Evolutionary conservation across 1,284 basidiomycete species (phyloP).

Genomic region (Cryptococcus depauperatus): DNA sequence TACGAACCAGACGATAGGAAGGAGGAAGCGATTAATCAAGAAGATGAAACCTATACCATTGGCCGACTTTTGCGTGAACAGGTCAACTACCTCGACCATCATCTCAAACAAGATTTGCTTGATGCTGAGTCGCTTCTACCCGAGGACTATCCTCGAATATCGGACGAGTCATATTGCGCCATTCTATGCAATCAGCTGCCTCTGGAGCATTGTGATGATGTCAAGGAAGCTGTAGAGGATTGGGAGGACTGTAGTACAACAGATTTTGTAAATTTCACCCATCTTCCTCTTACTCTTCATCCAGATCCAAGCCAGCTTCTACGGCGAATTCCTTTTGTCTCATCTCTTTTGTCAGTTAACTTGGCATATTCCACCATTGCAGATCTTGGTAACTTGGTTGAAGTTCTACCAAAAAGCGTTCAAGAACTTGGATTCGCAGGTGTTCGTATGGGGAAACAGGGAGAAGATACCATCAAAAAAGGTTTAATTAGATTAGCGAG

Average conservation of each 20-base stretch:
- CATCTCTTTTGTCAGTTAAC: slow-evolving; percentile 29
- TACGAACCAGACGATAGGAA: not conserved
- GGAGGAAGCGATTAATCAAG: not conserved
- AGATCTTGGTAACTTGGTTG: slow-evolving; percentile 20
- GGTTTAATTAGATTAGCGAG: slow-evolving; percentile 18
- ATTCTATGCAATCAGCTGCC: slow-evolving; percentile 14
- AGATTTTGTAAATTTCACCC: slow-evolving; percentile 1
- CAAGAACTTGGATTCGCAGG: slow-evolving; percentile 26
- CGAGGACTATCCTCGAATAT: slow-evolving; percentile 9
- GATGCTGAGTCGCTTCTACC: slow-evolving; percentile 13
- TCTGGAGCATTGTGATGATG: not conserved
- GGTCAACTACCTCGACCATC: slow-evolving; percentile 21
- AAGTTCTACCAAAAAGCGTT: slow-evolving; percentile 19
- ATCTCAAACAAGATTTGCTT: slow-evolving; percentile 24
- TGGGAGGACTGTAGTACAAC: slow-evolving; percentile 18
- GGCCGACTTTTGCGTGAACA: slow-evolving; percentile 24
- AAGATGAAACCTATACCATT: slow-evolving; percentile 12
- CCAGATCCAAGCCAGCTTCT: slow-evolving; percentile 22
- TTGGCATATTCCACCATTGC: slow-evolving; percentile 26
- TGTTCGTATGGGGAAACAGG: slow-evolving; percentile 4
- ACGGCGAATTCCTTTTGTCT: slow-evolving; percentile 11
- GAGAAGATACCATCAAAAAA: slow-evolving; percentile 7
- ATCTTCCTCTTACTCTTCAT: slow-evolving; percentile 26
- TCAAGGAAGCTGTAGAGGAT: not conserved
- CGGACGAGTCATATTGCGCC: slow-evolving; percentile 15